Evolutionary conservation across 2,329 filamentous ascomycete species (phyloP).

Genomic region (Aspergillus sp.): DNA sequence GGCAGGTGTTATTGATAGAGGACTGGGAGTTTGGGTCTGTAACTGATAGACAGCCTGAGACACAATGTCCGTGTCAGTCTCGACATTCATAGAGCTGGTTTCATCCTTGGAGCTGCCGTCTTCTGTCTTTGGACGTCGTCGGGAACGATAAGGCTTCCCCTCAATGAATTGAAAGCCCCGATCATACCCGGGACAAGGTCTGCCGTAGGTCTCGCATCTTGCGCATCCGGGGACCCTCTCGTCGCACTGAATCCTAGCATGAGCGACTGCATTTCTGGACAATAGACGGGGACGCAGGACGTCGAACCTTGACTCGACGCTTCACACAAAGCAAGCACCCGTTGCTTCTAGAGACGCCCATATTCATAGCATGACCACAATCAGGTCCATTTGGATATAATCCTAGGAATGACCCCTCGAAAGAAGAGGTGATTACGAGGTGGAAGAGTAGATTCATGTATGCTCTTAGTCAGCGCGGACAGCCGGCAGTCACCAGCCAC

Average conservation of each 20-base stretch:
- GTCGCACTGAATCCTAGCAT: constrained; percentile 30
- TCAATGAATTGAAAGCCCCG: constrained; percentile 34
- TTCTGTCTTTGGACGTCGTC: constrained; percentile 8
- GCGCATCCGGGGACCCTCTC: constrained; percentile 31
- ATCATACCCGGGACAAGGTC: constrained; percentile 35
- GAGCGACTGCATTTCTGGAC: neutral
- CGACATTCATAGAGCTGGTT: neutral
- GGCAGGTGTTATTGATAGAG: constrained; percentile 5
- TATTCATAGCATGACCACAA: constrained; percentile 4
- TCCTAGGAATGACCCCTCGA: neutral
- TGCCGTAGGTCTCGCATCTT: constrained; percentile 34
- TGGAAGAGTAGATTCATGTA: neutral
- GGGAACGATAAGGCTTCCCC: constrained; percentile 29
- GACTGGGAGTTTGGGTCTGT: neutral
- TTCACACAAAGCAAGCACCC: constrained; percentile 29
- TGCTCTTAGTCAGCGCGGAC: neutral
- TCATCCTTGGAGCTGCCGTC: neutral
- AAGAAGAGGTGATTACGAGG: neutral
- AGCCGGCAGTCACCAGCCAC: neutral
- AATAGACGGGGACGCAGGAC: neutral
- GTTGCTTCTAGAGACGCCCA: constrained; percentile 25
- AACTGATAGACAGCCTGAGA: constrained; percentile 1
- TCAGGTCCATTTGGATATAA: neutral
- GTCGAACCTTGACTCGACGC: constrained; percentile 27
- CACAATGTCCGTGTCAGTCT: neutral